Base-by-base conservation (phyloP, 805 yeast genomes). In the Yarrowia osloensis region DNA sequence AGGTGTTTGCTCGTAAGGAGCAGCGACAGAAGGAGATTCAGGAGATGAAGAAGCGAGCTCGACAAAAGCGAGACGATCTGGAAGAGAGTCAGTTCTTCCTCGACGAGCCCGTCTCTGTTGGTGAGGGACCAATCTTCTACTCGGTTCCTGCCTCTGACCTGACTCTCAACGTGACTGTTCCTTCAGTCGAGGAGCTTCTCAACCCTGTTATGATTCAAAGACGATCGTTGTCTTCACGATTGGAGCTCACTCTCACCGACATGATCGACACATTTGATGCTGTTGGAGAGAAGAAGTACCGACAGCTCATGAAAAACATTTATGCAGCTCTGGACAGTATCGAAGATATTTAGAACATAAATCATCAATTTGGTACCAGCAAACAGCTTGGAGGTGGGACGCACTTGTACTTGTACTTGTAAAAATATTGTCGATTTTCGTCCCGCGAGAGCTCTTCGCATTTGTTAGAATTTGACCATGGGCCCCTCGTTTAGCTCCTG, bases 1-100 rank as follows among this genome's bases (percentile, higher is more conserved):
- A 40, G 63, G 21, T 29, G 63, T 57, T 57, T 57, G 63, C 47
- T 28, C 47, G 49, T 8, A 57, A 57, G 37, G 63, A 57, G 4
- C 47, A 15, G 24, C 63, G 63, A n/a, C 26, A 57, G 13, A 39
- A 57, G 37, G 49, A 57, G 28, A 28, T 57, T 35, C 39, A 15
- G 4, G 49, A 57, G 15, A 12, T 39, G 63, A 57, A 57, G 42
- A 19, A 2, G 9, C 29, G 44, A 17, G 9, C 1, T 11, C 7
- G 19, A 15, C 42, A 37, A n/a, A 54, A 54, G 26, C 44, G 61
- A 7, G 57, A 29, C 26, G 39, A 21, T 21, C 39, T 46, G 1
- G 50, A 46, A 4, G 33, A 46, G 11, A 15, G 4, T 9, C 15
- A 11, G 13, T n/a, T 29, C 29, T 50, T 33, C 29, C 26, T 57